Conservation (phyloP, 2,329 filamentous ascomycete genomes). For the Microcera coccophila region DNA sequence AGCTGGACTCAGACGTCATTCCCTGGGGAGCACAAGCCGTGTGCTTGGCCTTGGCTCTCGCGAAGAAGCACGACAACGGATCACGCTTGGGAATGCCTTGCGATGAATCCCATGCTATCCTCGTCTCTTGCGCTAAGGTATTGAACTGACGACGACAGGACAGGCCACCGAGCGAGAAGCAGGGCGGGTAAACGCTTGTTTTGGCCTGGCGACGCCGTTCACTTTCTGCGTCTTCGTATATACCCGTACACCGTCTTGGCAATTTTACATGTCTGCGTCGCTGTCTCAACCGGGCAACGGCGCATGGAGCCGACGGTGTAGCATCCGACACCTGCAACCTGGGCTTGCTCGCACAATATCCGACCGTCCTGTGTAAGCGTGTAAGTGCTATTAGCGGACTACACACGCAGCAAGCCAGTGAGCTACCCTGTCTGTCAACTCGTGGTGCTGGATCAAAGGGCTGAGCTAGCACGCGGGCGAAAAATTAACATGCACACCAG, state of each 20-base stretch:
- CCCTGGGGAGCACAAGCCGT: conserved; percentile 13
- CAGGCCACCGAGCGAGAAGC: not conserved
- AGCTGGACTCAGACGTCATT: conserved; percentile 20
- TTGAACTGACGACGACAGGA: not conserved
- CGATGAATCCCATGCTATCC: not conserved
- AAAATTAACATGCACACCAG: too few relatives aligned
- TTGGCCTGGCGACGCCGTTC: too few relatives aligned
- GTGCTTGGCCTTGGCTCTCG: conserved; percentile 2
- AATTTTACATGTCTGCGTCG: conserved; percentile 15
- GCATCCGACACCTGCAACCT: not conserved
- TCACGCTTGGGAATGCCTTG: conserved; percentile 22
- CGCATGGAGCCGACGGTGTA: conserved; percentile 8
- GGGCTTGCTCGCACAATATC: not conserved
- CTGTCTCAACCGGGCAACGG: conserved; percentile 22
- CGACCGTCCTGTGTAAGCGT: too few relatives aligned
- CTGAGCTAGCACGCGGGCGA: too few relatives aligned
- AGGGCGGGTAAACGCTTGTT: not conserved
- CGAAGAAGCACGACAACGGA: conserved; percentile 14
- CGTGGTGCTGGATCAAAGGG: too few relatives aligned
- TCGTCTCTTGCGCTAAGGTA: not conserved
- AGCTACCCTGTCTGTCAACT: too few relatives aligned
- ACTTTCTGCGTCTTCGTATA: not conserved
- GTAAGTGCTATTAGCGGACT: too few relatives aligned
- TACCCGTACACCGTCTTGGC: not conserved
- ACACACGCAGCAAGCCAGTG: too few relatives aligned